Evolutionary conservation across 78 protist genomes (phyloP).

Genomic region (Chrysochromulina parva): DNA sequence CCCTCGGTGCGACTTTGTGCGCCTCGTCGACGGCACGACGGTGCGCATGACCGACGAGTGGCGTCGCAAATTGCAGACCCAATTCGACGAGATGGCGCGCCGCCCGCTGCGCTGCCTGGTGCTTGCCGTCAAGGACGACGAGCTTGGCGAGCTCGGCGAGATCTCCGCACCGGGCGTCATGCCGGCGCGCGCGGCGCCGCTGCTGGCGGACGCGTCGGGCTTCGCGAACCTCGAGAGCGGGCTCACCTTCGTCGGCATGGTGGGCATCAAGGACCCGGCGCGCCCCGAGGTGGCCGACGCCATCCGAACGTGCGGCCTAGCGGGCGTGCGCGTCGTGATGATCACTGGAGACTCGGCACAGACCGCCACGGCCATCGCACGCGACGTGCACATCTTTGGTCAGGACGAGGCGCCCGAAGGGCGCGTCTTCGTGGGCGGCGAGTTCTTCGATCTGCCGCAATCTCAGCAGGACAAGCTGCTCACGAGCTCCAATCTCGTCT

Average conservation of each 20-base stretch:
- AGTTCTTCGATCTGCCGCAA: neutral
- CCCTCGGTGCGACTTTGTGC: slow-evolving; percentile 41
- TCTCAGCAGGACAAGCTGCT: neutral
- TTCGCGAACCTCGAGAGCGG: slow-evolving; percentile 45
- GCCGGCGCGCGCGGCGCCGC: neutral
- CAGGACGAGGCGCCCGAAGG: neutral
- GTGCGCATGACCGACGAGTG: too few species aligned
- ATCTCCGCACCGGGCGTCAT: too few species aligned
- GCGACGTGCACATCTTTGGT: slow-evolving; percentile 41
- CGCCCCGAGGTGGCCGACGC: slow-evolving; percentile 64
- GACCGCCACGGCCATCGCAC: slow-evolving; percentile 73
- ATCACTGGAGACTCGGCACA: slow-evolving; percentile 85
- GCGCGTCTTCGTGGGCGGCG: neutral
- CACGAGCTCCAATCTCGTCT: slow-evolving; percentile 23
- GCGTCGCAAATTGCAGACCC: neutral
- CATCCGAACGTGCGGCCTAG: slow-evolving; percentile 54
- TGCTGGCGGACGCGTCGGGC: neutral
- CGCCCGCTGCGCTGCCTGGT: neutral
- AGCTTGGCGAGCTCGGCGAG: neutral
- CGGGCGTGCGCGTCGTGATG: slow-evolving; percentile 79
- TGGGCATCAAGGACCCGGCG: slow-evolving; percentile 84
- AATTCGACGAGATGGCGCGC: neutral
- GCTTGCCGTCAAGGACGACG: neutral
- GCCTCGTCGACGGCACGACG: too few species aligned
- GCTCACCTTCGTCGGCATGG: slow-evolving; percentile 73